Evolutionary conservation across 176 grass and related monocot genomes (phyloP).

Genomic region (Carex myosuroides): DNA sequence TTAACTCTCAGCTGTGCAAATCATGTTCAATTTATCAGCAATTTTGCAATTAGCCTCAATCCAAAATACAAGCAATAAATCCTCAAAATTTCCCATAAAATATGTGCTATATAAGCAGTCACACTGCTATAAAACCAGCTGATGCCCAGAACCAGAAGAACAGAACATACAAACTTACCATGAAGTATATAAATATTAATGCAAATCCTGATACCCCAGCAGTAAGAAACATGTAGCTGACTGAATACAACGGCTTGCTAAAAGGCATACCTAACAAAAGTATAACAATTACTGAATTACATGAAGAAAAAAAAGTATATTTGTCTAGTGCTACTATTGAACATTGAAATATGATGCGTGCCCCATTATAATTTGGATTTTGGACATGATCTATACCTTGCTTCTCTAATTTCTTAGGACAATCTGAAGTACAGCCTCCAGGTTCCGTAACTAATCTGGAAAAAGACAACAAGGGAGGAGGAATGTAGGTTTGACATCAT

Average conservation of each 20-base stretch:
- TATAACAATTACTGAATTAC: not conserved
- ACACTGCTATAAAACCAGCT: not conserved
- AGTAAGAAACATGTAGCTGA: conserved; percentile 86
- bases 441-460: not conserved
- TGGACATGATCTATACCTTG: not conserved
- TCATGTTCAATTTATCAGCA: not conserved
- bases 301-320: not conserved
- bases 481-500: not conserved
- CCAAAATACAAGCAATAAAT: not conserved
- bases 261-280: conserved; percentile 72
- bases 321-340: not conserved
- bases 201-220: conserved; percentile 71
- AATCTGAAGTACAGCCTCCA: not conserved
- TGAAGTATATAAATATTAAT: conserved; percentile 58
- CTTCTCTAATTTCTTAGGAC: not conserved
- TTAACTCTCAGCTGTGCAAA: not conserved
- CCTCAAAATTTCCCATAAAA: not conserved
- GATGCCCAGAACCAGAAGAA: not conserved
- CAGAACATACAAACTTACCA: conserved; percentile 49
- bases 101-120: not conserved
- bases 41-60: not conserved
- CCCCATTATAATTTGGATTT: not conserved
- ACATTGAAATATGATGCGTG: not conserved
- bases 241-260: conserved; percentile 85
- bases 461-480: not conserved